These are phyloP conservation scores for Nelumbo lutea DNA, from an alignment of 164 flowering plant species.

Conservation along the genomic window DNA sequence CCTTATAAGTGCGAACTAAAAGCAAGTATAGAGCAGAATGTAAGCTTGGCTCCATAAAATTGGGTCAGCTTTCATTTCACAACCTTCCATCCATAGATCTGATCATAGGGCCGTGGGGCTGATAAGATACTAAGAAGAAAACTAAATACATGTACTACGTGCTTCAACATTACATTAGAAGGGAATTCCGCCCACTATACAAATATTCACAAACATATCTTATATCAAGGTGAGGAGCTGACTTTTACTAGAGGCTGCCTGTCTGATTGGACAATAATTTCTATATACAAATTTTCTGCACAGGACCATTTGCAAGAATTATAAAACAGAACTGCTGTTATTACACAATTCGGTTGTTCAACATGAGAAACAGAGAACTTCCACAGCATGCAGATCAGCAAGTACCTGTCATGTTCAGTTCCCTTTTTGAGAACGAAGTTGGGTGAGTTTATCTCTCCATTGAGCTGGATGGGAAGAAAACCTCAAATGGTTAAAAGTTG, in stretches of 20 bases:
- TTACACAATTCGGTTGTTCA: neutral
- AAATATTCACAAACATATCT: neutral
- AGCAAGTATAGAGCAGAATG: too few relatives aligned
- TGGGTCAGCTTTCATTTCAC: too few relatives aligned
- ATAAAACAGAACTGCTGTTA: neutral
- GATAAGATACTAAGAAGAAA: neutral
- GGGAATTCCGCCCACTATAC: neutral
- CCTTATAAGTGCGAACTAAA: too few relatives aligned
- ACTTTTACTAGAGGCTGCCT: neutral
- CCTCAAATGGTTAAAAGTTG: too few relatives aligned
- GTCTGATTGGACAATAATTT: neutral
- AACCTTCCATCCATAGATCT: too few relatives aligned
- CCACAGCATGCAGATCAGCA: neutral
- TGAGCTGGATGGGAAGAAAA: slow-evolving; percentile 32
- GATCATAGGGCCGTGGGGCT: neutral
- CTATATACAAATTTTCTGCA: neutral
- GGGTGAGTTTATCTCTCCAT: slow-evolving; percentile 63
- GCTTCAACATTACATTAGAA: neutral
- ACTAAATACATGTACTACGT: neutral
- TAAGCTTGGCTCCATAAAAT: too few relatives aligned
- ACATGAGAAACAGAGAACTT: neutral
- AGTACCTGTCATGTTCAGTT: slow-evolving; percentile 47
- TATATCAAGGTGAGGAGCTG: neutral
- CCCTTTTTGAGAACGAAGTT: slow-evolving; percentile 47
- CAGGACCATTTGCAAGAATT: neutral